Base-by-base conservation (phyloP, 2,329 filamentous ascomycete species). In the Paracoccidioides lutzii region DNA sequence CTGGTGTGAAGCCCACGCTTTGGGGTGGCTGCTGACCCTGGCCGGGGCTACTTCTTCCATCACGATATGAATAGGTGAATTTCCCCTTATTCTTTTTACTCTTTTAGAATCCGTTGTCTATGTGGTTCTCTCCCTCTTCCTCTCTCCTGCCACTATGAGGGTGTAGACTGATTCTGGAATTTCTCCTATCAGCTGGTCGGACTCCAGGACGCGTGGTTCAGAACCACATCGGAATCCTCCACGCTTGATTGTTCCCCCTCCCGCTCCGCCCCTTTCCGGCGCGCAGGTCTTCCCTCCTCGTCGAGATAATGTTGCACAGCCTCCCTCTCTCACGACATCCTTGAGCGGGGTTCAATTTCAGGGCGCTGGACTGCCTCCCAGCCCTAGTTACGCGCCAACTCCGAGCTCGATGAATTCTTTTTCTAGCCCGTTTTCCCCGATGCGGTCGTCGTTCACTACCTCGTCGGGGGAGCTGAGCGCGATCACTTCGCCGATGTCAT, bases 401-500 rank as follows among this genome's bases (percentile, higher is more conserved):
- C 73, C 73, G 55, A 61, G 70, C 38, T 52, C 50, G 38, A 74
- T 73, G 10, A 68, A 72, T 5, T 73, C 72, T 37, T 62, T 74
- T 41, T 73, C 71, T 32, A 74, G 70, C 51, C 73, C 73, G 5
- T 75, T 75, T 58, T 73, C 53, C 53, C 59, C 55, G 57, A 64
- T 56, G 57, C 51, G 62, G 53, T 71, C 73, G 49, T 66, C 71
- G 10, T 69, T 66, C 45, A 63, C 71, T 40, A 58, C 66, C 40
- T 70, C 73, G 28, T 70, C 73, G 4, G 65, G 63, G 6, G 67
- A 66, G 33, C 63, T 66, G 55, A 65, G 68, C 9, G 64, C 68
- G 54, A 71, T 67, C 22, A 63, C 67, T 9, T 71, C 73, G 54
- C 70, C 73, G 32, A 73, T 75, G 72, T 65, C 71, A n/a, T 67